Conservation (phyloP, 1,139 yeast genomes). For the Saccharomyces pastorianus region DNA sequence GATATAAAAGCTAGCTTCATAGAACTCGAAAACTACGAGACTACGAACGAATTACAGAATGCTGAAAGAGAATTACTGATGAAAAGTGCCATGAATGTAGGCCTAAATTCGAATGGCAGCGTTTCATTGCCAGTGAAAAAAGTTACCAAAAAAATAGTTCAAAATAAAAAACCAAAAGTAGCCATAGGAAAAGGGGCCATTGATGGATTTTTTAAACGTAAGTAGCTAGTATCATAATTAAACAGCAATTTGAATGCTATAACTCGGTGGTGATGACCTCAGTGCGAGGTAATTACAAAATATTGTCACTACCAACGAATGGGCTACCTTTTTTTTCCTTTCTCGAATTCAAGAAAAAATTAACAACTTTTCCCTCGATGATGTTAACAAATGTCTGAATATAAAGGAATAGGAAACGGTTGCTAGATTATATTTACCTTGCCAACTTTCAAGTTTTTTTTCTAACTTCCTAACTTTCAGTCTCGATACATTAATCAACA, state of each 20-base stretch:
- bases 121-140: conserved; percentile 1
- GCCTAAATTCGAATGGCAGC: conserved; percentile 9
- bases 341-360: not conserved
- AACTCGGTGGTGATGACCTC: not conserved
- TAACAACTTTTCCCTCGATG: not conserved
- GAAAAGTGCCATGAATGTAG: conserved; percentile 24
- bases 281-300: not conserved
- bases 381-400: not conserved
- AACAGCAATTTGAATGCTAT: not conserved
- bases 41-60: conserved; percentile 6
- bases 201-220: conserved; percentile 48
- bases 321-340: not conserved
- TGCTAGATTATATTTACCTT: not conserved
- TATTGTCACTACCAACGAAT: not conserved
- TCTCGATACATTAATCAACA: not conserved
- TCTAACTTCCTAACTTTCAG: not conserved
- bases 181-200: conserved; percentile 56
- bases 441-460: not conserved
- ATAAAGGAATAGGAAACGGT: not conserved
- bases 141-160: conserved; percentile 14
- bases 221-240: not conserved
- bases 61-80: conserved; percentile 21
- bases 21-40: conserved; percentile 7
- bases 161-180: conserved; percentile 34
- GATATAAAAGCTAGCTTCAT: not conserved